A percentile compares a stretch with the other conserved stretches of the same genome.
Evolutionary conservation across 768 basidiomycete genomes (phyloP).

Genomic region (Hypholoma fasciculare): DNA sequence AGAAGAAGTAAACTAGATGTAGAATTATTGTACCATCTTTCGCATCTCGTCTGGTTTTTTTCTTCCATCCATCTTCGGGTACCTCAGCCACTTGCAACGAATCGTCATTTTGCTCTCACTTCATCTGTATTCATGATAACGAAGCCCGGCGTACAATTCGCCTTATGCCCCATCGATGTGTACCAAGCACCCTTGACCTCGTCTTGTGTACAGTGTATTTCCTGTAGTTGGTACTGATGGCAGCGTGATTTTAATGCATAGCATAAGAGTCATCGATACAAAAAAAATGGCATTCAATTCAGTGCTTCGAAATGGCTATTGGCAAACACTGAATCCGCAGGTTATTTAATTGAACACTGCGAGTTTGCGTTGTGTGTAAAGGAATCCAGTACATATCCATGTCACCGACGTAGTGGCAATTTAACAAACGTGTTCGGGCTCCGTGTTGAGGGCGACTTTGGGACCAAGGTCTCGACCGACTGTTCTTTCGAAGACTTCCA

Average conservation of each 20-base stretch:
- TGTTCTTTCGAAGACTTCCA: constrained; percentile 92
- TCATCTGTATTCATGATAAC: constrained; percentile 46
- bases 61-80: constrained; percentile 45
- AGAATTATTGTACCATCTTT: constrained; percentile 63
- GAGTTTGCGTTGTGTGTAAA: not conserved
- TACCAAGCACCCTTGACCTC: constrained; percentile 13
- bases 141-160: constrained; percentile 24
- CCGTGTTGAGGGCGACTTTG: constrained; percentile 38
- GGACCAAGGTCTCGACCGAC: constrained; percentile 86
- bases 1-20: constrained; percentile 93
- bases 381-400: not conserved
- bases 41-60: constrained; percentile 48
- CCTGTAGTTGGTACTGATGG: constrained; percentile 19
- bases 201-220: constrained; percentile 16
- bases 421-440: constrained; percentile 80
- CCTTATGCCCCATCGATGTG: constrained; percentile 20
- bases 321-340: not conserved
- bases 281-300: not conserved
- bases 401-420: not conserved
- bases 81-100: constrained; percentile 32
- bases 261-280: not conserved
- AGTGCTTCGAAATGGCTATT: not conserved
- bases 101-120: constrained; percentile 23
- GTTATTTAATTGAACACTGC: not conserved
- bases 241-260: constrained; percentile 11